Evolutionary conservation across 176 grass and related monocot genomes (phyloP).

Genomic region (Zoysia pacifica): DNA sequence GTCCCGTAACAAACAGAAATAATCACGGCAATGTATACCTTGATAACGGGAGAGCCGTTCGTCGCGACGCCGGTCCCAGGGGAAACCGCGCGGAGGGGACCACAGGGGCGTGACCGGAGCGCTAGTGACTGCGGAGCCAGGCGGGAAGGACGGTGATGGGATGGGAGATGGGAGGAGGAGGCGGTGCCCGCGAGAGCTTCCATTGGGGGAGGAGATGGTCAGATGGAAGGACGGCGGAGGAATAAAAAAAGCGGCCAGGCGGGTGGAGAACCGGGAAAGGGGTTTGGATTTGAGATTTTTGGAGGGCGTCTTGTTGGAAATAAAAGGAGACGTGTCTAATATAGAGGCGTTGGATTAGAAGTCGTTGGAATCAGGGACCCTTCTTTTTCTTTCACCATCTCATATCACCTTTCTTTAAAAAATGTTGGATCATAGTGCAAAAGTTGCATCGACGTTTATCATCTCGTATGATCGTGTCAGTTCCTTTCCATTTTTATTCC

Average conservation of each 20-base stretch:
- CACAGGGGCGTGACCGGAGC: slow-evolving; percentile 23
- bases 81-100: slow-evolving; percentile 30
- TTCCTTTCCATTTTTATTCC: too few species aligned
- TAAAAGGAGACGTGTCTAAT: background rate
- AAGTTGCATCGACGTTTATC: background rate
- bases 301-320: background rate
- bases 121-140: background rate
- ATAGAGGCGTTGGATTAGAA: slow-evolving; percentile 22
- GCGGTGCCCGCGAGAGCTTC: slow-evolving; percentile 45
- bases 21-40: slow-evolving; percentile 14
- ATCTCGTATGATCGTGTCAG: background rate
- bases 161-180: slow-evolving; percentile 31
- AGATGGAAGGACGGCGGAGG: background rate
- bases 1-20: background rate
- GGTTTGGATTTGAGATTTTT: slow-evolving; percentile 31
- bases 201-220: slow-evolving; percentile 14
- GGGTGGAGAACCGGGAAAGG: slow-evolving; percentile 25
- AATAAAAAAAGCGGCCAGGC: slow-evolving; percentile 19
- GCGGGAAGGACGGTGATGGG: slow-evolving; percentile 16
- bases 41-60: slow-evolving; percentile 45
- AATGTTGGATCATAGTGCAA: background rate
- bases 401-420: background rate
- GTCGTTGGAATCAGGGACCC: background rate
- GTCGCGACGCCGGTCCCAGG: background rate
- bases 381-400: background rate